These are phyloP conservation scores for Aspergillus taichungensis DNA, from an alignment of 495 filamentous ascomycete genomes.

Conservation along the genomic window DNA sequence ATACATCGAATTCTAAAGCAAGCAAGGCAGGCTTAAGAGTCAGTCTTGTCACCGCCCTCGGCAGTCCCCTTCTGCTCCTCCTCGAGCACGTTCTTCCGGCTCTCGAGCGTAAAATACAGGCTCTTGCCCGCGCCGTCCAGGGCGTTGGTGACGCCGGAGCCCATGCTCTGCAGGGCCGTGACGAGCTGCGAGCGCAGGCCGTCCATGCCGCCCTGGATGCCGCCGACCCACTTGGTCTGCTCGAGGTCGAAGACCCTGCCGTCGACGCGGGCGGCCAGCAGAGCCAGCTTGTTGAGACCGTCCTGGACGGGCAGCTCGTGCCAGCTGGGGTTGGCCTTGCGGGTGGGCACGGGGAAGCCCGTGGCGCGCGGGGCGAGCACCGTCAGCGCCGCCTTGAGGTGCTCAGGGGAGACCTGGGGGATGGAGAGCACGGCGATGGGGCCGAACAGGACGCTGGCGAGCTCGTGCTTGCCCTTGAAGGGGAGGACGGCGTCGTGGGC, in stretches of 20 bases:
- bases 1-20: constrained; percentile 25
- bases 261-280: constrained; percentile 77
- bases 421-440: constrained; percentile 75
- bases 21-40: constrained; percentile 17
- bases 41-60: constrained; percentile 26
- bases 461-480: constrained; percentile 48
- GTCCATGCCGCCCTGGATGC: constrained; percentile 75
- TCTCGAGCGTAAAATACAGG: constrained; percentile 77
- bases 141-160: constrained; percentile 58
- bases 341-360: constrained; percentile 66
- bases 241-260: constrained; percentile 75
- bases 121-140: constrained; percentile 71
- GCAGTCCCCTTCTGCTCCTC: constrained; percentile 47
- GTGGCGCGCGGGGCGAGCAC: constrained; percentile 61
- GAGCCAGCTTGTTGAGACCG: constrained; percentile 75
- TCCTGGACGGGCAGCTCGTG: constrained; percentile 66
- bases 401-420: constrained; percentile 70
- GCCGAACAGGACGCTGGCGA: constrained; percentile 70
- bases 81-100: constrained; percentile 65
- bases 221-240: constrained; percentile 73
- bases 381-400: constrained; percentile 68
- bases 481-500: constrained; percentile 53
- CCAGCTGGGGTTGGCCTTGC: constrained; percentile 67
- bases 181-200: constrained; percentile 77
- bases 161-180: constrained; percentile 63